These are phyloP conservation scores for Ophiostoma perfectum DNA, from an alignment of 2,329 filamentous ascomycete genomes.

Conservation along the genomic window DNA sequence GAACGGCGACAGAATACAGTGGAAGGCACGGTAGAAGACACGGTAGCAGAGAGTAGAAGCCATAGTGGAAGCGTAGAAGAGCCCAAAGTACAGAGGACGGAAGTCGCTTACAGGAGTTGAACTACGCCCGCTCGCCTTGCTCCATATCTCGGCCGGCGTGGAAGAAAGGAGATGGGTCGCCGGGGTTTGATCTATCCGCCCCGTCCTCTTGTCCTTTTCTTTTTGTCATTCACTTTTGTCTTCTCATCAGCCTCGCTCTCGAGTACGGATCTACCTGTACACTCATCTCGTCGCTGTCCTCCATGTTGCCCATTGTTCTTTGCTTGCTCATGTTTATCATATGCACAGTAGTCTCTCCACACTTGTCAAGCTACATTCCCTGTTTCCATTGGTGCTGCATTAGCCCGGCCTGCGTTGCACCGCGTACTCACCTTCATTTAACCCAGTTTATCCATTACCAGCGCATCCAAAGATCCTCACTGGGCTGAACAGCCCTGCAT, in stretches of 20 bases:
- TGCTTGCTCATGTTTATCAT: neutral
- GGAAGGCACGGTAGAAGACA: neutral
- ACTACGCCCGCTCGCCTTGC: neutral
- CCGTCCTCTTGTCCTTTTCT: neutral
- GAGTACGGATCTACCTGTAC: neutral
- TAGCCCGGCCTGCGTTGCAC: constrained; percentile 4
- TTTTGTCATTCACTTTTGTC: too few relatives aligned
- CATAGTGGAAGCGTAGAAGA: too few relatives aligned
- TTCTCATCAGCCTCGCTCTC: neutral
- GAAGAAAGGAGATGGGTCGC: neutral
- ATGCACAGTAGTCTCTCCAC: neutral
- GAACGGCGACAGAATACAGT: neutral
- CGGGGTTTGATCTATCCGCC: neutral
- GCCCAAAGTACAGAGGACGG: neutral
- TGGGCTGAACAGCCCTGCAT: constrained; percentile 10
- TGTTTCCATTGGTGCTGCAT: constrained; percentile 5
- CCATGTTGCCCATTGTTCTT: neutral
- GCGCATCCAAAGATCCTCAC: neutral
- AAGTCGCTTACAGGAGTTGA: neutral
- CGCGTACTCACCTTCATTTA: neutral
- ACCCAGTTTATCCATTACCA: neutral
- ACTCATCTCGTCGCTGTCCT: neutral
- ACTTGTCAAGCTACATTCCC: constrained; percentile 4
- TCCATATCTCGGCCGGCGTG: neutral
- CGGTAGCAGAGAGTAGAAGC: neutral